Base-by-base conservation (phyloP, 768 basidiomycete species). In the Cystobasidium tubakii region DNA sequence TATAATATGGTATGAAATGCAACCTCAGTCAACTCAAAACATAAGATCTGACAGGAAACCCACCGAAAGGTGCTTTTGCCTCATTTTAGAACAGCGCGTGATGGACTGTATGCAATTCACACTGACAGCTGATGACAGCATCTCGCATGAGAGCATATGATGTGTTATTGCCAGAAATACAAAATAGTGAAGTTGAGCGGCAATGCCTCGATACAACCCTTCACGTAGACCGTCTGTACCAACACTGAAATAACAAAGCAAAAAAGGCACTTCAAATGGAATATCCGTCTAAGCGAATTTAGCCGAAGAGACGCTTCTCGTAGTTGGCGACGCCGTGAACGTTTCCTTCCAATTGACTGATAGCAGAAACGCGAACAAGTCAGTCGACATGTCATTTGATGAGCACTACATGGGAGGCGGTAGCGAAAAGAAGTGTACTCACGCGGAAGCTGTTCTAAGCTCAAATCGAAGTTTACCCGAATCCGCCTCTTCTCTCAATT, bases 381-480 rank as follows among this genome's bases (percentile, higher is more conserved):
- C 62, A 34, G 44, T 21, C 2, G 31, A 25, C 21, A 70, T n/a
- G n/a, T n/a, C n/a, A n/a, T n/a, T n/a, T n/a, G n/a, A n/a, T n/a
- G n/a, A n/a, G n/a, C n/a, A n/a, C n/a, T n/a, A n/a, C n/a, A n/a
- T n/a, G n/a, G n/a, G n/a, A n/a, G n/a, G n/a, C n/a, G n/a, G n/a
- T n/a, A n/a, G n/a, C n/a, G n/a, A n/a, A n/a, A n/a, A n/a, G n/a
- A n/a, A n/a, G n/a, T n/a, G n/a, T n/a, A 36, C 27, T 50, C 46
- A 50, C 12, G 94, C 94, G 77, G 90, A 92, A 12, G 93, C 90
- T 1, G 94, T 97, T 80, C 95, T 86, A 79, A 95, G 80, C 84
- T 98, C 94, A 78, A 95, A 98, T 74, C 93, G 82, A 23, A 96
- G 90, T 33, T 80, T 82, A 19, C 91, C 91, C 1, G 81, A 83